Base-by-base conservation (phyloP, 2,329 filamentous ascomycete genomes). In the Pseudodiploospora longispora region DNA sequence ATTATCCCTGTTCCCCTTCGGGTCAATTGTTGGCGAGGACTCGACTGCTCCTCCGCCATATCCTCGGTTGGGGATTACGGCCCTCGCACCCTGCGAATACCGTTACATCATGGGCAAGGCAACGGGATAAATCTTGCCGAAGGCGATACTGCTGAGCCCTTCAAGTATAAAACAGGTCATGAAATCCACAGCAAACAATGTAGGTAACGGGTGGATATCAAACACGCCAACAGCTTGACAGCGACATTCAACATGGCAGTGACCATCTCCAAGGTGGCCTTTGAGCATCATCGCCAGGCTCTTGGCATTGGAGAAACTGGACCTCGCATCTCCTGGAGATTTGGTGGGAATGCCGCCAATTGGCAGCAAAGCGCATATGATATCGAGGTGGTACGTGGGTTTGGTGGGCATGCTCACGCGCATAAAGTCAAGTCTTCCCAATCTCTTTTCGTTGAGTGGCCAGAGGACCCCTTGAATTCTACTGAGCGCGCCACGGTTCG, bases 281-380 rank as follows among this genome's bases (percentile, higher is more conserved):
- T 71, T 42, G 68, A 71, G 50, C 67, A 71, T 40, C 66, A 71
- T 32, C 59, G 58, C 1, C 44, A 52, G 4, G 59, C 65, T 12
- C 50, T 74, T 3, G 71, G 71, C 5, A 71, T 74, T 29, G 66
- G 59, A 3, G 69, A 73, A 43, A 51, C 58, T 0, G 42, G 57
- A 7, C 71, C 71, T 6, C 61, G 71, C 0, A 65, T 75, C 36
- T 72, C 70, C 2, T 75, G 71, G 70, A 52, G 62, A 4, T 71
- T 73, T 38, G 58, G 59, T 4, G 65, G 66, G 2, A 53, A 60
- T 6, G 61, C 57, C 6, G 37, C 56, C 1, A 53, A 68, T 47
- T 74, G 69, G 69, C 58, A 59, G 4, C 71, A 74, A 48, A 58
- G 52, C 5, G 54, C 60, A 6, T 74, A 74, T 36, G 68, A 69